Percentiles rank a stretch among this genome's conserved stretches.
Evolutionary conservation across 306 rosid species (phyloP).

Genomic region (apple (Malus domestica)): ASM211411v1 NC_041800.1:10057501-10058000

Average conservation of each 20-base stretch:
- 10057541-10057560: background rate
- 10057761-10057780: background rate
- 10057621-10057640: background rate
- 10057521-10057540: background rate
- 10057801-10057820: background rate
- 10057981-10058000: background rate
- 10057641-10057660: background rate
- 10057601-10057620: background rate
- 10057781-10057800: background rate
- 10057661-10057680: background rate
- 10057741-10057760: background rate
- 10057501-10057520: background rate
- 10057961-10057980: background rate
- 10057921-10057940: background rate
- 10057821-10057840: background rate
- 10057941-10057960: background rate
- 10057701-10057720: too few species aligned
- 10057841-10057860: background rate
- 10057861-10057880: background rate
- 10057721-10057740: background rate
- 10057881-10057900: background rate
- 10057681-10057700: too few species aligned
- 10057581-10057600: background rate
- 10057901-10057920: background rate
- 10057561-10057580: too few species aligned